Base-by-base conservation (phyloP, 352 stramenopile genomes). In the Phytophthora sansomeana region DNA sequence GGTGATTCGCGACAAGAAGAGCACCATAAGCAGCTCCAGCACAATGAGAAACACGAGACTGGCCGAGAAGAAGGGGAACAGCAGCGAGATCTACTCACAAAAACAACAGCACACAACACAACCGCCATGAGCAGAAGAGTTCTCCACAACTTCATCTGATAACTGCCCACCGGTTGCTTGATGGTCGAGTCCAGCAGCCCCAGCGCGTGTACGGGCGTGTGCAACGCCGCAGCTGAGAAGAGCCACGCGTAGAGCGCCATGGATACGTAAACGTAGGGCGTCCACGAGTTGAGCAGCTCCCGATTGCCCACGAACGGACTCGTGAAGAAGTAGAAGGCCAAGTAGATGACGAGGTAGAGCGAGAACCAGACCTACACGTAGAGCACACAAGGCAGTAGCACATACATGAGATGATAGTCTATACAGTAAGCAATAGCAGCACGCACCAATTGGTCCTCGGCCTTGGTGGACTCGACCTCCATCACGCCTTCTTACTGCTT, bases 281-380 rank as follows among this genome's bases (percentile, higher is more conserved):
- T 96, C 88, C 88, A 96, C 39, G 81, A 87, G 63, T 90, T 89
- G 26, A 94, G 74, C 39, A 96, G 74, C 70, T 96, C 88, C 6
- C 83, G 83, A 54, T 95, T 95, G 19, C 83, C 86, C 44, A 95
- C 83, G 62, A 96, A 96, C 5, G 88, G 88, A 49, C 86, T 95
- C 49, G 88, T 95, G 72, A 96, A 96, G 74, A 95, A 87, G 79
- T 96, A 96, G 68, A 96, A 96, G 29, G 88, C 90, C 24, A 93
- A 42, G 52, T 93, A 94, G 63, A 96, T 81, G 41, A 75, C 82
- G 49, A 81, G 77, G 57, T 90, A 96, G 57, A 96, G 78, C 51
- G 81, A 67, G 59, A 96, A 96, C 87, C 87, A 96, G 48, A 90
- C 72, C 87, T 95, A 56, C 2, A 10, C 30, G 35, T 13, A 47